Evolutionary conservation across 2,329 filamentous ascomycete genomes (phyloP), one percentile per base, ranked within the genome.

Genomic region (Aspergillus niger): DNA sequence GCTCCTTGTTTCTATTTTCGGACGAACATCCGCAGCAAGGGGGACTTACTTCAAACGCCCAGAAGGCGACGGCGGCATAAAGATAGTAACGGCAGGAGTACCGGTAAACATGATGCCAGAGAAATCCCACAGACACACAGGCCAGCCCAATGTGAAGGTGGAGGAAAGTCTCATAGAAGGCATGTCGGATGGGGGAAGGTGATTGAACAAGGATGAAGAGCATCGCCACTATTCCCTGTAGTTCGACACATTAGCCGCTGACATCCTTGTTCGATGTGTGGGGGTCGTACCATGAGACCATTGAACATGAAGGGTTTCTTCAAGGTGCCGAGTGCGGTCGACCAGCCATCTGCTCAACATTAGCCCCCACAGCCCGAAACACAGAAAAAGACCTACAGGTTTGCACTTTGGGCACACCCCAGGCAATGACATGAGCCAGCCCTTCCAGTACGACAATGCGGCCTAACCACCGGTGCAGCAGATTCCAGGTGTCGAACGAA

Each of bases 141-240:
- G 89, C 92, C 50, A 96, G 79, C 36, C 91, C 75, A 67, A 96
- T 92, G 78, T 98, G 95, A 26, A 89, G 77, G 72, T 90, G 91
- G 67, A 97, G 84, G 79, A 98, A 98, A 0, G 91, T 95, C 79
- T 98, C 95, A 80, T 98, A 98, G 74, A 96, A 97, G 50, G 92
- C 92, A 75, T 97, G 93, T 62, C 94, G 89, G 55, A 98, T 73
- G 0, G 92, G 89, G 2, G 92, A 93, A 55, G 90, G 80, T 8
- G 92, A 89, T 22, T 89, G 80, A 8, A 59, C 5, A 11, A 44
- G 24, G 5, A 55, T 50, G 10, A 26, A 24, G 13, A 56, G 24
- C 39, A 56, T 51, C 0, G 55, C 47, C 2, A 57, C 20, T 15
- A 57, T 17, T n/a, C 47, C 51, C 55, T 57, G 17, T 26, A 30